A percentile compares a stretch with the other conserved stretches of the same genome.
Conservation (phyloP, 73 alveolate species). For the Symbiodinium pilosum region DNA sequence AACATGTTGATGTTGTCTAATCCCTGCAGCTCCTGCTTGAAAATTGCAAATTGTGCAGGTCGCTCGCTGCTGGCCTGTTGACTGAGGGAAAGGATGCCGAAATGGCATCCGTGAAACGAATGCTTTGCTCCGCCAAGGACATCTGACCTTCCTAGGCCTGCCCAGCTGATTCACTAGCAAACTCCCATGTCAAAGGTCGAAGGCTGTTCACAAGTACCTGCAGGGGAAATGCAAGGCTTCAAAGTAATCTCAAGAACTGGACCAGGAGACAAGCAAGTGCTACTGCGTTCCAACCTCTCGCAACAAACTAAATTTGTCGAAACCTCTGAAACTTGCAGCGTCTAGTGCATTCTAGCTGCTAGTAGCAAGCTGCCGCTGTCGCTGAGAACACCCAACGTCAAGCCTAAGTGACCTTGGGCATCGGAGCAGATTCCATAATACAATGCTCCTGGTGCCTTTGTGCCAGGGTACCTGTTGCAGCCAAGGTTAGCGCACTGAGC, state of each 20-base stretch:
- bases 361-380: conserved; percentile 78
- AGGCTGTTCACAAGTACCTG: conserved; percentile 80
- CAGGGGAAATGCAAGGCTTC: too few species aligned
- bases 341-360: neutral
- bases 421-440: too few species aligned
- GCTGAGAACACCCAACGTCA: conserved; percentile 76
- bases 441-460: too few species aligned
- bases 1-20: too few species aligned
- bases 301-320: too few species aligned
- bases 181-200: conserved; percentile 37
- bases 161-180: too few species aligned
- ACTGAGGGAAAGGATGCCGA: too few species aligned
- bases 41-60: too few species aligned
- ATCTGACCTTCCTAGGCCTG: neutral
- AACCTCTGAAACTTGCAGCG: neutral
- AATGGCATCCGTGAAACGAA: too few species aligned
- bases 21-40: too few species aligned
- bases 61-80: too few species aligned
- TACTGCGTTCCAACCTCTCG: neutral
- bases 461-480: conserved; percentile 38
- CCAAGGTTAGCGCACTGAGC: conserved; percentile 38
- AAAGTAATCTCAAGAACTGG: neutral
- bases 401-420: conserved; percentile 57
- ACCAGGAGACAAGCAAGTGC: neutral
- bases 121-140: too few species aligned